Evolutionary conservation across 805 yeast species (phyloP).

Genomic region (Sungouiella blattae): DNA sequence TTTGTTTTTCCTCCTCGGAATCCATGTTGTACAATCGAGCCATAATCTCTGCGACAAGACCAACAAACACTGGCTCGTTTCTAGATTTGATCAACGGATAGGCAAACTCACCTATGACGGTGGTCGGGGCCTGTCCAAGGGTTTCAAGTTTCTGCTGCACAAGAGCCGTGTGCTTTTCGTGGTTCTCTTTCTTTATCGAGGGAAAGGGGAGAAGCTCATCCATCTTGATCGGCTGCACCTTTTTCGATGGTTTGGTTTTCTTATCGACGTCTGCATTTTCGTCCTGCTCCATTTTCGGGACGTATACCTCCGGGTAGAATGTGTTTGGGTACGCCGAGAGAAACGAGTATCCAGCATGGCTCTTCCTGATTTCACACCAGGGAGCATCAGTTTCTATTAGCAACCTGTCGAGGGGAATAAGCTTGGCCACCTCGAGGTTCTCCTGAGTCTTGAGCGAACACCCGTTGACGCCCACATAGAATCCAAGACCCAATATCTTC

Average conservation of each 20-base stretch:
- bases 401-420: constrained; percentile 67
- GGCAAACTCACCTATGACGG: constrained; percentile 22
- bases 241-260: constrained; percentile 15
- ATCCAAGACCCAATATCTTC: constrained; percentile 52
- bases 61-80: constrained; percentile 89
- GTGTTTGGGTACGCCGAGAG: constrained; percentile 55
- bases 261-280: constrained; percentile 1
- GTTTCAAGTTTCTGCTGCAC: constrained; percentile 17
- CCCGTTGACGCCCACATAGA: constrained; percentile 85
- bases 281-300: constrained; percentile 3
- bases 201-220: constrained; percentile 60
- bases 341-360: constrained; percentile 69
- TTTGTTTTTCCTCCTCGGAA: constrained; percentile 25
- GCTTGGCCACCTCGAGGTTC: constrained; percentile 60
- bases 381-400: constrained; percentile 96
- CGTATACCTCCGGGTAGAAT: constrained; percentile 43
- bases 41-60: constrained; percentile 64
- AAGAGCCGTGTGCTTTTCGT: constrained; percentile 27
- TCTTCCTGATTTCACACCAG: constrained; percentile 91
- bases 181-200: constrained; percentile 62
- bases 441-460: constrained; percentile 82
- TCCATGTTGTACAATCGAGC: constrained; percentile 28
- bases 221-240: constrained; percentile 26
- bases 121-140: constrained; percentile 5
- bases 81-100: constrained; percentile 69